Evolutionary conservation across 495 filamentous ascomycete genomes (phyloP), one percentile per base, ranked within the genome.

Genomic region (Darksidea phi): DNA sequence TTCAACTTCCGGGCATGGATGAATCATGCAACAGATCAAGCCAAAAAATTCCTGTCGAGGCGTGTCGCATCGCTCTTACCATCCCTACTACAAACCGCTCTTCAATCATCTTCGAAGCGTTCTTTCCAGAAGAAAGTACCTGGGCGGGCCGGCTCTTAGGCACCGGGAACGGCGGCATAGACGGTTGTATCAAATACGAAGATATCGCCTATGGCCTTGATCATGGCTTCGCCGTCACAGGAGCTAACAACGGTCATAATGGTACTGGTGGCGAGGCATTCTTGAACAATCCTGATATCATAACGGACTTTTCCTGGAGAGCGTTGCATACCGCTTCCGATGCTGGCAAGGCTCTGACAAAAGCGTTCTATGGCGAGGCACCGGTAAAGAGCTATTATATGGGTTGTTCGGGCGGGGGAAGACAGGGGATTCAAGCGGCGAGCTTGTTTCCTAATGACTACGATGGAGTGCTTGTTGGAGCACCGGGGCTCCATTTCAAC

Each of bases 201-300:
- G 63, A 68, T 53, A 62, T 73, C 11, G 67, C 64, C 8, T 70
- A 71, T 62, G 61, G 26, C 55, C 59, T 78, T 3, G 53, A 66
- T 17, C 65, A 80, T 45, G 82, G 81, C 0, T 86, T 86, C 51
- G 78, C 83, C 0, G 73, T 76, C 6, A 77, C 81, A 12, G 82
- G 81, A 8, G 73, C 81, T 10, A 85, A 84, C 60, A 83, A 83
- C 43, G 80, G 82, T 6, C 80, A 84, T 59, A 78, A 82, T 61
- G 82, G 82, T 18, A 80, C 77, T 1, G 71, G 74, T 2, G 82
- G 80, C 7, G 38, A 72, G 26, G 69, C 74, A 0, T 84, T 85
- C 62, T 79, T 76, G 34, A 67, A 78, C 4, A 77, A 82, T 48
- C 66, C 74, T 0, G 79, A 82, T 21, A 77, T 83, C 10, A 37